A percentile compares a stretch with the other conserved stretches of the same genome.
phyloP scores from a whole-genome alignment of 2,329 filamentous ascomycete genomes.

The Pseudogymnoascus sp. region DNA sequence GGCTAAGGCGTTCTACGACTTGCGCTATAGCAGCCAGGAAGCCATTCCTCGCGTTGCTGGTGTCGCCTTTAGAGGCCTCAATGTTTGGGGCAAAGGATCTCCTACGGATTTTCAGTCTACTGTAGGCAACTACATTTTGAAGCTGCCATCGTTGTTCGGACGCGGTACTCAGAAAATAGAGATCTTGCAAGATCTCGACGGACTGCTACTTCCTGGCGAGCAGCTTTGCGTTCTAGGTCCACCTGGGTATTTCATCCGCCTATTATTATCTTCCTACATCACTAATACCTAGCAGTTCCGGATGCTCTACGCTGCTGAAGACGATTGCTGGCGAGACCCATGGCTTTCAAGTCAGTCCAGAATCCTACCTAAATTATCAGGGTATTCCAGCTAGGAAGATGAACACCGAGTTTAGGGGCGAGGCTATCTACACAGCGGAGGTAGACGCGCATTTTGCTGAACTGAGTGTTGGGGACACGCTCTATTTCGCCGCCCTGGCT shows the following conservation, averaged over 20 bases:
- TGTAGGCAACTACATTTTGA: conserved; percentile 19
- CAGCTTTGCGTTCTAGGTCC: conserved; percentile 71
- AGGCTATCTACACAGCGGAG: conserved; percentile 82
- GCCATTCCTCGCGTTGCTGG: conserved; percentile 18
- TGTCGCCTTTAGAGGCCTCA: conserved; percentile 21
- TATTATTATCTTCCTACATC: background rate
- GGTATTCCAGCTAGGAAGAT: conserved; percentile 57
- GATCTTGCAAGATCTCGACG: conserved; percentile 62
- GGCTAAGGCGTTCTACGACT: conserved; percentile 11
- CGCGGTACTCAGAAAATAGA: conserved; percentile 40
- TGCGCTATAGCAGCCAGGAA: conserved; percentile 10
- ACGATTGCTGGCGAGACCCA: conserved; percentile 77
- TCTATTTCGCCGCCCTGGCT: conserved; percentile 69
- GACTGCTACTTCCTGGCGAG: conserved; percentile 62
- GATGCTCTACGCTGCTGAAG: conserved; percentile 80
- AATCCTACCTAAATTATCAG: conserved; percentile 76
- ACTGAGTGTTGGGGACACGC: conserved; percentile 70
- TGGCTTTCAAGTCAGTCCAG: conserved; percentile 65
- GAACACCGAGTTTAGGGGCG: conserved; percentile 71
- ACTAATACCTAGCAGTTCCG: conserved; percentile 34
- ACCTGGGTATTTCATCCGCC: conserved; percentile 39
- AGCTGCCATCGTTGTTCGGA: conserved; percentile 3
- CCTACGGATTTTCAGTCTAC: conserved; percentile 25
- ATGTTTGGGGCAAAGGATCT: conserved; percentile 22
- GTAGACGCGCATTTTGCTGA: conserved; percentile 77